These are phyloP conservation scores for Mucor circinelloides DNA, from an alignment of 371 early-diverging fungal species.

Conservation along the genomic window DNA sequence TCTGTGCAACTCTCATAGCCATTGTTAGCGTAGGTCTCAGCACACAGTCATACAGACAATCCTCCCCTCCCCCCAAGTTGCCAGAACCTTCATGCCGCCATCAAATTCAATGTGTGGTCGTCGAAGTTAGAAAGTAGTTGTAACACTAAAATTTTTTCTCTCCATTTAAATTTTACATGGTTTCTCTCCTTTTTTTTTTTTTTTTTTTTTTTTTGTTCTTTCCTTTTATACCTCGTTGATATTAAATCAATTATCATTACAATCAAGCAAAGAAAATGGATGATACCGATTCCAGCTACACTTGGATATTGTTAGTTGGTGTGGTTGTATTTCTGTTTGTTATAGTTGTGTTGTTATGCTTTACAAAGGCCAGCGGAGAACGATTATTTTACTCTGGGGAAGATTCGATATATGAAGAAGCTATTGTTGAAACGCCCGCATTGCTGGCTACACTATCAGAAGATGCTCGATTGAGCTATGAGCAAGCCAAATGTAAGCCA, in stretches of 20 bases:
- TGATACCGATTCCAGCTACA: slow-evolving; percentile 22
- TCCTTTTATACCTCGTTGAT: slow-evolving; percentile 10
- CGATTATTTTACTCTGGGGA: slow-evolving; percentile 38
- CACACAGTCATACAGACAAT: slow-evolving; percentile 81
- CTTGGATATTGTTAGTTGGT: slow-evolving; percentile 51
- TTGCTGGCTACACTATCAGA: slow-evolving; percentile 42
- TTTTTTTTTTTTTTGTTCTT: neutral
- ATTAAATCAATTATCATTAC: neutral
- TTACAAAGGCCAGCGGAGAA: slow-evolving; percentile 46
- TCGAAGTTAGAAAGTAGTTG: slow-evolving; percentile 60
- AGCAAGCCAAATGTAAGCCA: slow-evolving; percentile 46
- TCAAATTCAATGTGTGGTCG: slow-evolving; percentile 67
- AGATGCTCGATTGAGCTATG: slow-evolving; percentile 53
- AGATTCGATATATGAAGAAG: slow-evolving; percentile 32
- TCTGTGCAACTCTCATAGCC: slow-evolving; percentile 92
- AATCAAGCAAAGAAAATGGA: slow-evolving; percentile 6
- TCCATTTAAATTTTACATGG: neutral
- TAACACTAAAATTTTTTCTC: neutral
- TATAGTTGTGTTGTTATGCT: slow-evolving; percentile 44
- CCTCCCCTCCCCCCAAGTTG: slow-evolving; percentile 81
- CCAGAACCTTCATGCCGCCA: slow-evolving; percentile 68
- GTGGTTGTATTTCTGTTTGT: slow-evolving; percentile 50
- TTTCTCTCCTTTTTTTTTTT: slow-evolving; percentile 3
- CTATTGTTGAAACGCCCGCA: slow-evolving; percentile 44
- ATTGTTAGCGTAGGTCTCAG: slow-evolving; percentile 66